Evolutionary conservation across 2,329 filamentous ascomycete species (phyloP).

Genomic region (Aspergillus japonicus): DNA sequence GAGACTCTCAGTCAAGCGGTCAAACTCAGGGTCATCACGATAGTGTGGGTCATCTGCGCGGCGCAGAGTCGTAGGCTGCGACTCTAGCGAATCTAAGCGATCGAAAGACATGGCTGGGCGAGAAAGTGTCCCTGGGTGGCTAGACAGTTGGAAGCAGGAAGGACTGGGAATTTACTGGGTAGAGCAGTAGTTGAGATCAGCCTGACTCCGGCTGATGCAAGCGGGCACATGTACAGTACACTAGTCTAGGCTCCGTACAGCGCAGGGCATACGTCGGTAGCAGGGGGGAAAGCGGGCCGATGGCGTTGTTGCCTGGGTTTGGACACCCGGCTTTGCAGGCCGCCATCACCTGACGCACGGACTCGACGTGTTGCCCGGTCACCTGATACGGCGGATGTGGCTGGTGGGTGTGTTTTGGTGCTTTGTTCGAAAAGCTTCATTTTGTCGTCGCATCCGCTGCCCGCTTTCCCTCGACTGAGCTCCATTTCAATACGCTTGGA

Average conservation of each 20-base stretch:
- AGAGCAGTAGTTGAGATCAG: too few species aligned
- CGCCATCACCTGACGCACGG: conserved; percentile 31
- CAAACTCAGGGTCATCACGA: conserved; percentile 89
- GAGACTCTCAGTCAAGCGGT: conserved; percentile 74
- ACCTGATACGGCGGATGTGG: conserved; percentile 27
- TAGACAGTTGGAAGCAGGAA: conserved; percentile 8
- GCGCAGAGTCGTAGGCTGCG: conserved; percentile 67
- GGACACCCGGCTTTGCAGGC: conserved; percentile 27
- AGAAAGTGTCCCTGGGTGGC: background rate
- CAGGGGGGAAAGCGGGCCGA: background rate
- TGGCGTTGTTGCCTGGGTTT: conserved; percentile 23
- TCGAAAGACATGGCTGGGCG: conserved; percentile 77
- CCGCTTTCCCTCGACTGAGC: conserved; percentile 9
- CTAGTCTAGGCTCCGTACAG: too few species aligned
- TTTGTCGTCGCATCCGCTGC: conserved; percentile 20
- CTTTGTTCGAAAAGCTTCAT: conserved; percentile 30
- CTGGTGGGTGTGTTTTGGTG: conserved; percentile 38
- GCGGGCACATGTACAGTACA: background rate
- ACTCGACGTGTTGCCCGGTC: conserved; percentile 15
- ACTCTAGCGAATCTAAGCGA: conserved; percentile 78
- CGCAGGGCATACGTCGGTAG: background rate
- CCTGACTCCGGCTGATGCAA: conserved; percentile 11
- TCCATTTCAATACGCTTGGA: background rate
- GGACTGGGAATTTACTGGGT: background rate
- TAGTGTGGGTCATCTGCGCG: conserved; percentile 72